Conservation (phyloP, 2,329 filamentous ascomycete species). For the Decorospora gaudefroyi region DNA sequence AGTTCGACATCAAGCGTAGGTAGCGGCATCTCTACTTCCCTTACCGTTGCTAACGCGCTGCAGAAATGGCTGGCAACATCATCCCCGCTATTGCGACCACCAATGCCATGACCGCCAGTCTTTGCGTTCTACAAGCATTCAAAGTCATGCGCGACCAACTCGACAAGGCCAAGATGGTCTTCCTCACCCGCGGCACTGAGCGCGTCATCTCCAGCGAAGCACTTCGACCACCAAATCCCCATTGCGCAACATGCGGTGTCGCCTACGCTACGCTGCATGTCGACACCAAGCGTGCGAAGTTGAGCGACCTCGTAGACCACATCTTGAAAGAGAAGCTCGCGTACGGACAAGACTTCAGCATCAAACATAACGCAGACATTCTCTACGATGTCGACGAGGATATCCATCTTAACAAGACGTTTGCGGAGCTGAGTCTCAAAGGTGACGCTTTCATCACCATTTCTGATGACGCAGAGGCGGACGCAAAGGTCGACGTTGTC, state of each 20-base stretch:
- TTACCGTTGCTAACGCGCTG: constrained; percentile 8
- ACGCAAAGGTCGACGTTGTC: constrained; percentile 78
- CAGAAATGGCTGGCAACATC: constrained; percentile 97
- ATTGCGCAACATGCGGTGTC: constrained; percentile 82
- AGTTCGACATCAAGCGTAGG: constrained; percentile 87
- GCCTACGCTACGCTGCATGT: constrained; percentile 69
- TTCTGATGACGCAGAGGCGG: constrained; percentile 78
- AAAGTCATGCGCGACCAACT: constrained; percentile 78
- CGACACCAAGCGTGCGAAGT: constrained; percentile 71
- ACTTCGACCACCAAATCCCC: constrained; percentile 69
- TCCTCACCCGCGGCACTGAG: constrained; percentile 70
- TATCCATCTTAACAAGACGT: constrained; percentile 79
- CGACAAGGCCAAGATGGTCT: constrained; percentile 77
- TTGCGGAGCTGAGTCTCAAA: constrained; percentile 75
- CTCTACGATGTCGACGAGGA: constrained; percentile 89
- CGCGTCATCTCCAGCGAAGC: constrained; percentile 62
- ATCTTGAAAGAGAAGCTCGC: constrained; percentile 72
- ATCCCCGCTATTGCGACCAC: constrained; percentile 98
- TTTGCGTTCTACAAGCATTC: constrained; percentile 90
- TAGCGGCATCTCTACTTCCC: not conserved
- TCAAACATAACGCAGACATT: constrained; percentile 71
- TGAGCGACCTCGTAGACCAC: constrained; percentile 77
- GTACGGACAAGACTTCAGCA: constrained; percentile 79
- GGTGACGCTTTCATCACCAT: constrained; percentile 78
- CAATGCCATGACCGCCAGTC: constrained; percentile 90